These are phyloP conservation scores for Zygosaccharomyces bailii DNA, from an alignment of 805 yeast species.

Conservation along the genomic window DNA sequence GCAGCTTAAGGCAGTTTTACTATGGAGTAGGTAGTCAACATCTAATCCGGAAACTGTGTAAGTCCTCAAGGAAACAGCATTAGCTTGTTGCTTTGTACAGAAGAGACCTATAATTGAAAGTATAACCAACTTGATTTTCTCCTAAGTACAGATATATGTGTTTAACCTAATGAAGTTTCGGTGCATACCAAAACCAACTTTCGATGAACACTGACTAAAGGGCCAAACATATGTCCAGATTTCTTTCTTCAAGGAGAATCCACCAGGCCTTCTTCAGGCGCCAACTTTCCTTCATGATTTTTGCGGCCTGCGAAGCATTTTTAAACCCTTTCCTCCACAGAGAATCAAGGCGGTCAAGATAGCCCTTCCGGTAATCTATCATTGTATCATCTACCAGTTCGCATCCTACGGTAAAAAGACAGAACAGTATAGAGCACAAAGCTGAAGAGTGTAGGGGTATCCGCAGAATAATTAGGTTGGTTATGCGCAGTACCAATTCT, in stretches of 20 bases:
- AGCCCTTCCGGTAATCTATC: slow-evolving; percentile 13
- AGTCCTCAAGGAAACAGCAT: too few species aligned
- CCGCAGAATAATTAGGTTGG: slow-evolving; percentile 1
- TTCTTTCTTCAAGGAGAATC: slow-evolving; percentile 13
- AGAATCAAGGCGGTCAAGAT: slow-evolving; percentile 11
- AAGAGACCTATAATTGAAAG: too few species aligned
- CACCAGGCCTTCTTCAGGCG: slow-evolving; percentile 14
- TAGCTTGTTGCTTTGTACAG: too few species aligned
- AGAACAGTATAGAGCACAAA: slow-evolving; percentile 18
- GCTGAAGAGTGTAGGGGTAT: slow-evolving; percentile 15
- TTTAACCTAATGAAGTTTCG: too few species aligned
- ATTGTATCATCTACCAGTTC: slow-evolving; percentile 18
- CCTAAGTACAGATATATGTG: too few species aligned
- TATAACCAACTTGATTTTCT: too few species aligned
- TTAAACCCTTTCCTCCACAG: slow-evolving; percentile 12
- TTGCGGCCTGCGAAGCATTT: slow-evolving; percentile 14
- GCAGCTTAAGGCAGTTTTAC: too few species aligned
- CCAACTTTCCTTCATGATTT: slow-evolving; percentile 18
- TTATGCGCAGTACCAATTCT: slow-evolving; percentile 38
- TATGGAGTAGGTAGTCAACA: too few species aligned
- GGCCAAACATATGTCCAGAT: slow-evolving; percentile 20
- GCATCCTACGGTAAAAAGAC: slow-evolving; percentile 26
- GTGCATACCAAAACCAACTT: too few species aligned
- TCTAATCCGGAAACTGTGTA: too few species aligned
- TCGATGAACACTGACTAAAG: slow-evolving; percentile 16